Conservation (phyloP, 179 eudicot species). For the Silene vulgaris region DNA sequence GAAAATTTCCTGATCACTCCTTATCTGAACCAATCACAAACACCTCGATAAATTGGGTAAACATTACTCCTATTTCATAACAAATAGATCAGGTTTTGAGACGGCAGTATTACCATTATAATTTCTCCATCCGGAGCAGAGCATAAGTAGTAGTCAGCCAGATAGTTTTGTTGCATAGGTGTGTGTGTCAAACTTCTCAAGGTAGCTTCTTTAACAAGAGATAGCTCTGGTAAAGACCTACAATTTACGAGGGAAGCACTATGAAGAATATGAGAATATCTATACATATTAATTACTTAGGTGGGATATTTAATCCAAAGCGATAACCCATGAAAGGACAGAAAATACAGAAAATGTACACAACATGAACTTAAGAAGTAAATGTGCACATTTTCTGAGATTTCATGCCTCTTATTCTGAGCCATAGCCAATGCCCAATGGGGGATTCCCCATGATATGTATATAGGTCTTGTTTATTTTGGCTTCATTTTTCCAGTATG, state of each 20-base stretch:
- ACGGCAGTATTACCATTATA: conserved; percentile 43
- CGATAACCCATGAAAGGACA: not conserved
- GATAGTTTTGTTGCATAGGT: conserved; percentile 40
- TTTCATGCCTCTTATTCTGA: not conserved
- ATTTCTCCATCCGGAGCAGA: conserved; percentile 70
- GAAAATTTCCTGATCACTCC: conserved; percentile 68
- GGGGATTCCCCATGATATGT: not conserved
- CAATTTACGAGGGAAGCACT: conserved; percentile 10
- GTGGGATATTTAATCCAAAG: not conserved
- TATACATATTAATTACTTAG: conserved; percentile 20
- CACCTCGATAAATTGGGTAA: conserved; percentile 2
- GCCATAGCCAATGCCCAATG: not conserved
- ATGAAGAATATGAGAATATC: conserved; percentile 3
- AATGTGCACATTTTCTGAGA: not conserved
- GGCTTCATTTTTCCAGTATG: not conserved
- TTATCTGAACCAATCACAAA: conserved; percentile 44
- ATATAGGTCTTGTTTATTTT: not conserved
- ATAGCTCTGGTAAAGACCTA: conserved; percentile 88
- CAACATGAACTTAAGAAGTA: not conserved
- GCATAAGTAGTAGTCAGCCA: conserved; percentile 45
- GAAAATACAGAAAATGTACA: not conserved
- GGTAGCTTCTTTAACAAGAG: conserved; percentile 68
- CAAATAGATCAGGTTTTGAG: not conserved
- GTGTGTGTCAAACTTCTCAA: conserved; percentile 56
- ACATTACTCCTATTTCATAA: not conserved